Evolutionary conservation across 768 basidiomycete species (phyloP).

Genomic region (Phanerodontia chrysosporium): DNA sequence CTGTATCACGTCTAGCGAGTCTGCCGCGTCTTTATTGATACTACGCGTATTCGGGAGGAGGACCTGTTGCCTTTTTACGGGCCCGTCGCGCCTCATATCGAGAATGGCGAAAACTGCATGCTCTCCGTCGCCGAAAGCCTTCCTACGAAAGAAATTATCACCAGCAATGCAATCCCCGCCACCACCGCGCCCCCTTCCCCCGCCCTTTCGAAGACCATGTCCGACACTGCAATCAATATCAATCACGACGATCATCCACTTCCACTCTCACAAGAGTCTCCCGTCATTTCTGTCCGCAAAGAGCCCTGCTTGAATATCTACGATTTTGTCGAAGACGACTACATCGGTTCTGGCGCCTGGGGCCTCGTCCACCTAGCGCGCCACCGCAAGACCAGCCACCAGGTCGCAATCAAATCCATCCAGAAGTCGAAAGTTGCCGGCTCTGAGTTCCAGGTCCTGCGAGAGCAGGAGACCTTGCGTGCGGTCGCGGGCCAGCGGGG

Average conservation of each 20-base stretch:
- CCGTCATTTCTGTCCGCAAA: neutral
- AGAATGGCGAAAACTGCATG: too few relatives aligned
- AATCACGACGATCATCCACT: too few relatives aligned
- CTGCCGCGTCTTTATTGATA: too few relatives aligned
- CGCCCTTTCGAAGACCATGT: neutral
- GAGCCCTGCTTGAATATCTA: neutral
- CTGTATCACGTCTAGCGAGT: too few relatives aligned
- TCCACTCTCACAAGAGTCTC: neutral
- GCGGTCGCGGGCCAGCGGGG: neutral
- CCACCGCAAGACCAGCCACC: neutral
- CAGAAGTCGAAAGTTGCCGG: neutral
- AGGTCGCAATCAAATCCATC: conserved; percentile 1
- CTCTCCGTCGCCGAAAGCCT: too few relatives aligned
- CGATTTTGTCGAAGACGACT: conserved; percentile 1
- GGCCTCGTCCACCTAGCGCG: conserved; percentile 1
- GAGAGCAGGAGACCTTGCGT: conserved; percentile 1
- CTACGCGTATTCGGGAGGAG: too few relatives aligned
- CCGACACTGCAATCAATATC: neutral
- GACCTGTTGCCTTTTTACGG: too few relatives aligned
- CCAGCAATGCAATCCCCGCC: too few relatives aligned
- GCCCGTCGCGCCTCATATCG: too few relatives aligned
- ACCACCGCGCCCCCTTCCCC: too few relatives aligned
- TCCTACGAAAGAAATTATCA: too few relatives aligned
- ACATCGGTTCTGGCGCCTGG: neutral
- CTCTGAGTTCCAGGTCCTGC: neutral